Base-by-base conservation (phyloP, 2,329 filamentous ascomycete species). In the Leptographium flavum region DNA sequence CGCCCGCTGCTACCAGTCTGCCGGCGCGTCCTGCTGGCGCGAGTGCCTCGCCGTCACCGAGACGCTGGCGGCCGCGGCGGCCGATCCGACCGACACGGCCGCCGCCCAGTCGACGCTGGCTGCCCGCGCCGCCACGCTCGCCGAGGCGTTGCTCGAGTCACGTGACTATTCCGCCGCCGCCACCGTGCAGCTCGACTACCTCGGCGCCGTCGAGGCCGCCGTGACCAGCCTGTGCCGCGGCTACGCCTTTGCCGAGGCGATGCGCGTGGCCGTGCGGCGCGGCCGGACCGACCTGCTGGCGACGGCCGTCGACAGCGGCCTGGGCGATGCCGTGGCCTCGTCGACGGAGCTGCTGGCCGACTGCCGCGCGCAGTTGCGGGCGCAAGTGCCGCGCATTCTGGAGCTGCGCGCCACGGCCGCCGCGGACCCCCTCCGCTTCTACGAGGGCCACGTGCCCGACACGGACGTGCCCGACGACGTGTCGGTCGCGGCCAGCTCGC, bases 261-360 rank as follows among this genome's bases (percentile, higher is more conserved):
- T 88, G 54, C 85, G 88, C 30, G 68, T 93, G 22, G 72, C 83
- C 31, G 73, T 75, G 5, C 70, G 81, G 4, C 73, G 76, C 49
- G 63, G 66, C 2, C 72, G 76, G 64, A 2, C 72, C 74, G 15
- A 74, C 0, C 72, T 93, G 5, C 71, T 96, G 30, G 63, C 63
- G 6, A 64, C 72, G 0, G 74, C 84, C 45, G 71, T 98, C 14
- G 90, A 98, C 58, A 63, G 74, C 0, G 85, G 83, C 1, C 76
- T 98, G 6, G 74, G 80, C 4, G 90, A 96, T 47, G 79, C 84
- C 2, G 79, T 92, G 46, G 81, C 83, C 21, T 78, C 76, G 44
- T 88, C 82, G 55, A 94, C 87, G 1, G 92, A 96, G 59, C 79
- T 96, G 48, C 76, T 98, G 11, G 87, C 92, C 2, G 92, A 98